phyloP scores from a whole-genome alignment of 1,139 yeast species.

The Candida gigantensis region DNA sequence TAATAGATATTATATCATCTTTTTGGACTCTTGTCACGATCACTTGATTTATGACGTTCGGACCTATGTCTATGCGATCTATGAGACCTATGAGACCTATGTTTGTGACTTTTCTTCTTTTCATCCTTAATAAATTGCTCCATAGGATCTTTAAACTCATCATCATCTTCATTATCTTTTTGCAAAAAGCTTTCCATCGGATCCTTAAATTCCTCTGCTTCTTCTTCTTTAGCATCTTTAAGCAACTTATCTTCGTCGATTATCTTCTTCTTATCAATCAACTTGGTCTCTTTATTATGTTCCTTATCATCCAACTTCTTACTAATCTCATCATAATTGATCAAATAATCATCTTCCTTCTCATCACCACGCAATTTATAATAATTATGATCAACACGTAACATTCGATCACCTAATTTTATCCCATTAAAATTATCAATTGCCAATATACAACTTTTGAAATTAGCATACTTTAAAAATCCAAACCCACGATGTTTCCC shows the following conservation, averaged over 20 bases:
- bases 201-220: constrained; percentile 19
- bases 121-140: constrained; percentile 14
- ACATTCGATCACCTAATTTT: constrained; percentile 53
- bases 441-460: constrained; percentile 78
- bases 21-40: constrained; percentile 9
- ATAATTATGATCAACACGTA: constrained; percentile 78
- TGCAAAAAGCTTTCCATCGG: constrained; percentile 18
- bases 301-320: constrained; percentile 16
- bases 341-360: constrained; percentile 42
- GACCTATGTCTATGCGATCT: constrained; percentile 11
- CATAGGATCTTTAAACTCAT: constrained; percentile 24
- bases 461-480: constrained; percentile 80
- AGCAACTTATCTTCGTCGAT: constrained; percentile 4
- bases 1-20: no score
- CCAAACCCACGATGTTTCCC: constrained; percentile 79
- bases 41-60: constrained; percentile 3
- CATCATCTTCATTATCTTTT: constrained; percentile 10
- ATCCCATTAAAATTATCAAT: constrained; percentile 86
- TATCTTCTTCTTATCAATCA: constrained; percentile 4
- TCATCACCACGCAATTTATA: constrained; percentile 58
- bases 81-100: constrained; percentile 3
- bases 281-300: constrained; percentile 6
- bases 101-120: constrained; percentile 15
- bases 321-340: constrained; percentile 32
- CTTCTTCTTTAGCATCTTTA: constrained; percentile 8